Percentiles rank a stretch among this genome's conserved stretches.
Evolutionary conservation across 495 filamentous ascomycete genomes (phyloP).

Genomic region (Lophium mytilinum): DNA sequence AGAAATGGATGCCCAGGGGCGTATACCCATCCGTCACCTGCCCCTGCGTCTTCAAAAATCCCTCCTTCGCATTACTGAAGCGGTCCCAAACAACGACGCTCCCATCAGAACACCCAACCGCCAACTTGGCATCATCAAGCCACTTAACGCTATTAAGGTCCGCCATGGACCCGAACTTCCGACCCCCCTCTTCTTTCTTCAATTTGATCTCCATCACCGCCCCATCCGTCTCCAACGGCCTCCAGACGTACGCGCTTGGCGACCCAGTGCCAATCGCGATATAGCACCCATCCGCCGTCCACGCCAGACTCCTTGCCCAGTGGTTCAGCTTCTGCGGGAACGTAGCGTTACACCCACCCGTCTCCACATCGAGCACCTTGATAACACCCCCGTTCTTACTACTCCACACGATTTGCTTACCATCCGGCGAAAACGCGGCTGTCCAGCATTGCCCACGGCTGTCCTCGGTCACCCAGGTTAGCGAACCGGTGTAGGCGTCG

Average conservation of each 20-base stretch:
- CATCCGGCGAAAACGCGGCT: constrained; percentile 24
- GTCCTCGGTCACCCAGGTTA: constrained; percentile 3
- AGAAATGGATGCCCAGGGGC: not conserved
- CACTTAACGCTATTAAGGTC: not conserved
- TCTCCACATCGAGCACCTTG: constrained; percentile 14
- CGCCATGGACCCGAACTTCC: not conserved
- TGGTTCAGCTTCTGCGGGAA: not conserved
- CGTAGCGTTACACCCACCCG: not conserved
- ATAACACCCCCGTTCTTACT: constrained; percentile 6
- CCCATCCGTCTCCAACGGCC: not conserved
- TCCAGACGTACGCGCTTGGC: constrained; percentile 1
- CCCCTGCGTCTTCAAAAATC: not conserved
- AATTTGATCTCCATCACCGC: not conserved
- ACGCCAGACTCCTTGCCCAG: constrained; percentile 3
- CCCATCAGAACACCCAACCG: not conserved
- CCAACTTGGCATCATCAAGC: not conserved
- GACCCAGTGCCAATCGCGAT: constrained; percentile 4
- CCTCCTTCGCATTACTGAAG: not conserved
- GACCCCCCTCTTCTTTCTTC: not conserved
- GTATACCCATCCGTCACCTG: not conserved
- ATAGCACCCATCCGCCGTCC: constrained; percentile 8
- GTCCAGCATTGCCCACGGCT: constrained; percentile 23
- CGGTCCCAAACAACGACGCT: not conserved
- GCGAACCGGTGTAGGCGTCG: constrained; percentile 19
- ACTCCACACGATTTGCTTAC: constrained; percentile 16